These are phyloP conservation scores for Eucalyptus brandiana DNA, from an alignment of 345 rosid species.

Conservation along the genomic window DNA sequence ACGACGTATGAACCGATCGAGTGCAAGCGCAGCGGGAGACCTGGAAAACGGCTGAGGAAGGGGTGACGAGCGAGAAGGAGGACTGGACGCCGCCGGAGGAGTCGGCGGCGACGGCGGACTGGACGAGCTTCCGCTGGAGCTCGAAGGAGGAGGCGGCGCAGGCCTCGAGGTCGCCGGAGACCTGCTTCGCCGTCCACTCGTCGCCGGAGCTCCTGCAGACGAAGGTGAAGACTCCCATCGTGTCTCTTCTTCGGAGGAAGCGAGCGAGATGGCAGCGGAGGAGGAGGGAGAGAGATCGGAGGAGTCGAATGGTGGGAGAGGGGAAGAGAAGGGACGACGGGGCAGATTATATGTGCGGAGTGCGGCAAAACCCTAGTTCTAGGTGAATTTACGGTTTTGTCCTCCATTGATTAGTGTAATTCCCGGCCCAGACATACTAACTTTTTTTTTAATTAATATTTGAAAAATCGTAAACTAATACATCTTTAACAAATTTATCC, in stretches of 20 bases:
- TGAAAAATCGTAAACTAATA: no score
- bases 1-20: neutral
- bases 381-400: neutral
- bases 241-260: neutral
- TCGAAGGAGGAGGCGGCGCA: constrained; percentile 53
- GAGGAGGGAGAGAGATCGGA: neutral
- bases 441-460: no score
- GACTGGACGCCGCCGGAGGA: constrained; percentile 74
- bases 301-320: neutral
- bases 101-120: constrained; percentile 43
- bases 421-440: neutral
- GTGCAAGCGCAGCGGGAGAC: neutral
- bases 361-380: neutral
- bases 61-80: constrained; percentile 63
- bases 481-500: no score
- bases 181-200: constrained; percentile 34
- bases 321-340: neutral
- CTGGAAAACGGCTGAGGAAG: constrained; percentile 78
- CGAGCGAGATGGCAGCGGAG: neutral
- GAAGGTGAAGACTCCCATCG: neutral
- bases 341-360: neutral
- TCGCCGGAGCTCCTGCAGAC: constrained; percentile 6
- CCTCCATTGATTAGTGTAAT: neutral
- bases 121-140: constrained; percentile 73
- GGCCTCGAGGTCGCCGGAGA: constrained; percentile 65